phyloP scores from a whole-genome alignment of 129 eudicot species.

The Silybum marianum region DNA sequence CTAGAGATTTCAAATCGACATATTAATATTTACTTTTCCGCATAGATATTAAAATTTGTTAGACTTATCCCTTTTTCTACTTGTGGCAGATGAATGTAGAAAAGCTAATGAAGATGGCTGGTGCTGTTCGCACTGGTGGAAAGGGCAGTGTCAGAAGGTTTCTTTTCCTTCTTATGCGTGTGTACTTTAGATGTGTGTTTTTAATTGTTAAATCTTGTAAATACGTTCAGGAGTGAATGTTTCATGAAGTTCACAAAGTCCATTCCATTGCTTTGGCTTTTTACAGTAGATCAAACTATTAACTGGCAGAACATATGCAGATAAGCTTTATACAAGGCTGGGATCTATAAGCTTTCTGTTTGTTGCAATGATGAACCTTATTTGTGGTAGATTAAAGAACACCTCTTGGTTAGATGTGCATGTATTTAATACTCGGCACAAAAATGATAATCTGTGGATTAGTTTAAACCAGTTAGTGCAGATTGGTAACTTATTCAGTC shows the following conservation, averaged over 20 bases:
- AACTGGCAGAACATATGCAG: not conserved
- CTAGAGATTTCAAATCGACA: not conserved
- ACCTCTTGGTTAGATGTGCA: not conserved
- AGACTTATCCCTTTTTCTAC: not conserved
- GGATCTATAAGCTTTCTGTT: not conserved
- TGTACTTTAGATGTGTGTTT: not conserved
- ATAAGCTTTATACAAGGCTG: not conserved
- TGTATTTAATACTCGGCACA: not conserved
- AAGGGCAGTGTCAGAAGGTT: conserved; percentile 83
- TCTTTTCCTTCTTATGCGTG: not conserved
- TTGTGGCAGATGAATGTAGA: conserved; percentile 72
- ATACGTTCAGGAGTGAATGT: not conserved
- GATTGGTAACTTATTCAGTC: not conserved
- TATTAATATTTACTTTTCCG: not conserved
- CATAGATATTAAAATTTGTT: not conserved
- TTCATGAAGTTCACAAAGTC: not conserved
- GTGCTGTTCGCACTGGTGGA: conserved; percentile 83
- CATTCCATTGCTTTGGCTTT: not conserved
- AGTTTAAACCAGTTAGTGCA: not conserved
- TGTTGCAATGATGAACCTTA: not conserved
- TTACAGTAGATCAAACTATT: not conserved
- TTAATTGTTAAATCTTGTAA: not conserved
- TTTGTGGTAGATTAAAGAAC: not conserved
- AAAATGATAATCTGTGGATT: not conserved
- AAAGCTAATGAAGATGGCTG: conserved; percentile 84